phyloP scores from a whole-genome alignment of 1,284 basidiomycete species.

The Leucoagaricus sp. region DNA sequence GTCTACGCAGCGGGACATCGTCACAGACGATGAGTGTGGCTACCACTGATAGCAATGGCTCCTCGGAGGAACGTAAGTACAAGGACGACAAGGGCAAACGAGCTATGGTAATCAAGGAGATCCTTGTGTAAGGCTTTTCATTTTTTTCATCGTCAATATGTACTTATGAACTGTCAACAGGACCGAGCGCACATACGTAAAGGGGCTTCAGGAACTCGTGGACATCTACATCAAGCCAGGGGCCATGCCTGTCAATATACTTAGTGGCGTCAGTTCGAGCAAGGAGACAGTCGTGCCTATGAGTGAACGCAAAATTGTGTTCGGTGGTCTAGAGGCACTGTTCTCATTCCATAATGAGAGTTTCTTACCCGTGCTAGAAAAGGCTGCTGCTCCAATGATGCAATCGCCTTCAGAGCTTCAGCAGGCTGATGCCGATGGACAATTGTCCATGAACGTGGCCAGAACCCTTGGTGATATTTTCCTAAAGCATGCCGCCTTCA shows the following conservation, averaged over 20 bases:
- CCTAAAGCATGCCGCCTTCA: slow-evolving; percentile 89
- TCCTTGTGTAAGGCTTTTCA: slow-evolving; percentile 68
- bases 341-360: slow-evolving; percentile 91
- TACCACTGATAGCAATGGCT: slow-evolving; percentile 70
- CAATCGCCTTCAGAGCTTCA: slow-evolving; percentile 43
- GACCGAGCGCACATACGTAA: slow-evolving; percentile 95
- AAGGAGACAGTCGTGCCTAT: slow-evolving; percentile 88
- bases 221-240: slow-evolving; percentile 95
- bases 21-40: slow-evolving; percentile 71
- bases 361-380: slow-evolving; percentile 88
- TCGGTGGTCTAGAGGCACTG: slow-evolving; percentile 88
- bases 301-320: slow-evolving; percentile 89
- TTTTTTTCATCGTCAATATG: slow-evolving; percentile 14
- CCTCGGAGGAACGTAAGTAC: slow-evolving; percentile 75
- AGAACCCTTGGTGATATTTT: slow-evolving; percentile 89
- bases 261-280: slow-evolving; percentile 66
- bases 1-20: slow-evolving; percentile 56
- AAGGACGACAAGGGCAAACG: slow-evolving; percentile 88
- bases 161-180: slow-evolving; percentile 38
- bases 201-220: slow-evolving; percentile 88
- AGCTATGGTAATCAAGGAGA: slow-evolving; percentile 79
- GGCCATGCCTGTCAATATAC: slow-evolving; percentile 66
- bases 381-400: slow-evolving; percentile 70
- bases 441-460: slow-evolving; percentile 74
- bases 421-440: slow-evolving; percentile 69